Conservation (phyloP, 129 eudicot species). For the Chrysanthemum lavandulifolium region DNA sequence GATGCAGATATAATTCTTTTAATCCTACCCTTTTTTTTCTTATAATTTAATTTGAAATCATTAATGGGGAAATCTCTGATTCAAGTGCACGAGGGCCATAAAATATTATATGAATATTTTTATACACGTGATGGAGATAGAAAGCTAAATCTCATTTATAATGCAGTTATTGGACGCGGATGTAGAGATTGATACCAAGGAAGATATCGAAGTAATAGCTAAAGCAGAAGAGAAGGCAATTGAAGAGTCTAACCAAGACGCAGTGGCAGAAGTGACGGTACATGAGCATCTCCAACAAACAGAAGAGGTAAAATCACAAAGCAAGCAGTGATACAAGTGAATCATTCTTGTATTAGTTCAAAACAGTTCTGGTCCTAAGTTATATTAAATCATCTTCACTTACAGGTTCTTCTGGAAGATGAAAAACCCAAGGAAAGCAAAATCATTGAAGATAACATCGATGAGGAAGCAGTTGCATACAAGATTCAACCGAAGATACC, state of each 20-base stretch:
- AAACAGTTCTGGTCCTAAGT: slow-evolving; percentile 11
- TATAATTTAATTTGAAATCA: slow-evolving; percentile 1
- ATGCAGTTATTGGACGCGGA: slow-evolving; percentile 4
- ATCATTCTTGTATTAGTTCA: slow-evolving; percentile 14
- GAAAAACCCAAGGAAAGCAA: slow-evolving; percentile 24
- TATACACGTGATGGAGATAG: neutral
- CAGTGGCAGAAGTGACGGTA: slow-evolving; percentile 11
- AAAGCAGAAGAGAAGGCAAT: neutral
- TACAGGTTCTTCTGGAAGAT: slow-evolving; percentile 26
- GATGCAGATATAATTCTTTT: neutral
- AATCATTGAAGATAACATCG: slow-evolving; percentile 15
- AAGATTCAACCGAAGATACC: slow-evolving; percentile 16
- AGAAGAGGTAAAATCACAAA: neutral
- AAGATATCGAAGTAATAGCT: neutral
- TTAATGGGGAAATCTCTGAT: neutral
- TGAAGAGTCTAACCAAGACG: neutral
- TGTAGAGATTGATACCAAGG: neutral
- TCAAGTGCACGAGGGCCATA: neutral
- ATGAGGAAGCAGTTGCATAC: slow-evolving; percentile 14
- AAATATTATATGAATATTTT: neutral
- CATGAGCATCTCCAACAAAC: neutral
- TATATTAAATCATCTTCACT: slow-evolving; percentile 18
- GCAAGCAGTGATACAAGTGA: neutral
- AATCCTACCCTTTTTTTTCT: neutral
- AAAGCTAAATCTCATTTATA: neutral